Conservation (phyloP, 345 rosid genomes). For the Clausena lansium region DNA sequence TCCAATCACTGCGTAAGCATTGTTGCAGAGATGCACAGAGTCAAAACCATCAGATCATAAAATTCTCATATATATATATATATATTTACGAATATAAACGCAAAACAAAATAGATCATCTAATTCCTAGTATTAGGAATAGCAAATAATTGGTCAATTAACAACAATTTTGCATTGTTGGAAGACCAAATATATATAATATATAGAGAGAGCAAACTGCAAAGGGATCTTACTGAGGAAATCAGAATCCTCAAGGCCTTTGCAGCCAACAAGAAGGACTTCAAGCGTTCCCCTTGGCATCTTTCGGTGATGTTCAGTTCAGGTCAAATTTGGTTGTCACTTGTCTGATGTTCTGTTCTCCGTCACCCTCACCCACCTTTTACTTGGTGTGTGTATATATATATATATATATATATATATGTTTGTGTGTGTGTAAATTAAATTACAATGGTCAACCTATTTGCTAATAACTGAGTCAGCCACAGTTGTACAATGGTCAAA, state of each 20-base stretch:
- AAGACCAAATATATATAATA: too few species aligned
- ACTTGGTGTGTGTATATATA: too few species aligned
- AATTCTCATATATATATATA: background rate
- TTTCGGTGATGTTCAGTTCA: background rate
- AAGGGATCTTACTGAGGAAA: conserved; percentile 27
- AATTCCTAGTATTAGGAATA: background rate
- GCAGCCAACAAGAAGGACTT: conserved; percentile 48
- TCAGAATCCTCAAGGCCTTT: conserved; percentile 44
- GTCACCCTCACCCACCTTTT: too few species aligned
- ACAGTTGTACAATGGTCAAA: too few species aligned
- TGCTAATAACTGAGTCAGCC: too few species aligned
- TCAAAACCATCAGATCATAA: background rate
- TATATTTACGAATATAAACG: background rate
- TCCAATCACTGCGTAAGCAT: background rate
- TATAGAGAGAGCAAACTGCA: too few species aligned
- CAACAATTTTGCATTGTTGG: background rate
- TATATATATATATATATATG: too few species aligned
- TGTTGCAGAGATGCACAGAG: background rate
- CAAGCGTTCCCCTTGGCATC: conserved; percentile 44
- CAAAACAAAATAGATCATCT: background rate
- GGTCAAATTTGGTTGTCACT: background rate
- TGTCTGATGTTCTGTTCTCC: background rate
- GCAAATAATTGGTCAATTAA: background rate
- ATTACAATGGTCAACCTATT: too few species aligned
- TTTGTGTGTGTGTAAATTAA: too few species aligned